Base-by-base conservation (phyloP, 768 basidiomycete species). In the Termitomyces sp. region DNA sequence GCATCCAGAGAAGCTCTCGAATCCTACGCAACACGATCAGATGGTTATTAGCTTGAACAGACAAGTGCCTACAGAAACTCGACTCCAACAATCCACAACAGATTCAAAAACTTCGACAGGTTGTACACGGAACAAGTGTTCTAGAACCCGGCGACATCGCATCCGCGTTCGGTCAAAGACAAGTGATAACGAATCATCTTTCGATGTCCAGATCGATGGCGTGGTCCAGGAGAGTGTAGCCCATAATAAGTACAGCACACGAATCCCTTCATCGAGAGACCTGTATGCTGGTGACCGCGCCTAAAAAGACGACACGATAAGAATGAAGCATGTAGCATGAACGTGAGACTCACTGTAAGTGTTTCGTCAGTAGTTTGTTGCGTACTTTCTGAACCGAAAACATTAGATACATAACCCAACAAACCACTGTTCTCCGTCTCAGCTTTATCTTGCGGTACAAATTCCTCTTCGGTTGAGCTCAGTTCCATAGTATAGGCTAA, bases 341-440 rank as follows among this genome's bases (percentile, higher is more conserved):
- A 53, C 40, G 50, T 53, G 23, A 40, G 8, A 72, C 82, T 66
- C 62, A 86, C 89, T 55, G 76, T 78, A 9, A 84, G 64, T 59
- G 80, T 81, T 38, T 87, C 87, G 14, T 84, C 84, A 15, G 70
- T 65, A 40, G 69, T 63, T 54, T 69, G 67, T 11, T 77, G 70
- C 9, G 72, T 64, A 37, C 73, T 78, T n/a, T 94, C 91, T 0
- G 84, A 83, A 42, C 88, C 82, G 65, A 99, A 95, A 2, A 98
- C 95, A 54, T 85, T 91, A 1, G 94, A 94, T 51, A 99, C 87
- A 64, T 93, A 90, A 9, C 94, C 93, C 0, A 98, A 75, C 11
- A 98, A 71, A 1, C 94, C 87, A 65, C 80, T 77, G 9, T 76
- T 75, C 60, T 86, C 85, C 17, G 75, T 66, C 2, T 70, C 74